Evolutionary conservation across 2,329 filamentous ascomycete species (phyloP).

Genomic region (Blastomyces parvus): DNA sequence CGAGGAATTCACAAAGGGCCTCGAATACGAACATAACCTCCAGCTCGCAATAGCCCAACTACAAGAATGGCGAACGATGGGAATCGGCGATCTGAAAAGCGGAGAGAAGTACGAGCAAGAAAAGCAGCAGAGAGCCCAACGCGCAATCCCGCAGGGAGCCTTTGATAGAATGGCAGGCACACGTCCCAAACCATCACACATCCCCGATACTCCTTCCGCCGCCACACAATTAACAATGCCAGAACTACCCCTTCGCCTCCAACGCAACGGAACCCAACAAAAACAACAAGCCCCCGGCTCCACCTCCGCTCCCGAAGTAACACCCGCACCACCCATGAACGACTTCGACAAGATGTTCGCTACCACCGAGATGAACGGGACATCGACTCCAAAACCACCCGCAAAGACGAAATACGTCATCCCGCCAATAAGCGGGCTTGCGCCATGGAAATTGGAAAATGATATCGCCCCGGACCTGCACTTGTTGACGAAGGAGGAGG

Average conservation of each 20-base stretch:
- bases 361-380: constrained; percentile 43
- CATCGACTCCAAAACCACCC: constrained; percentile 30
- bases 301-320: constrained; percentile 24
- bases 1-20: constrained; percentile 69
- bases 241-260: constrained; percentile 59
- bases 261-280: constrained; percentile 31
- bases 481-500: constrained; percentile 72
- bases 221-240: constrained; percentile 68
- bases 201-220: constrained; percentile 63
- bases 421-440: constrained; percentile 39
- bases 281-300: constrained; percentile 13
- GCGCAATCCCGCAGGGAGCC: constrained; percentile 59
- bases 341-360: constrained; percentile 46
- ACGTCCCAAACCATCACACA: constrained; percentile 59
- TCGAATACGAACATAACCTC: constrained; percentile 85
- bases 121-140: constrained; percentile 64
- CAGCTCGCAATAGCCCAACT: constrained; percentile 81
- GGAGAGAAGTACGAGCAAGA: constrained; percentile 91
- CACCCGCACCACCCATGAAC: constrained; percentile 31
- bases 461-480: constrained; percentile 72
- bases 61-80: constrained; percentile 83
- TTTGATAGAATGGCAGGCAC: constrained; percentile 75
- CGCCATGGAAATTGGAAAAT: constrained; percentile 55
- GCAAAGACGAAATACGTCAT: constrained; percentile 45
- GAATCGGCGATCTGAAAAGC: constrained; percentile 72